Percentiles rank a stretch among this genome's conserved stretches.
Evolutionary conservation across 768 basidiomycete genomes (phyloP).

Genomic region (Boletellus ananiceps): DNA sequence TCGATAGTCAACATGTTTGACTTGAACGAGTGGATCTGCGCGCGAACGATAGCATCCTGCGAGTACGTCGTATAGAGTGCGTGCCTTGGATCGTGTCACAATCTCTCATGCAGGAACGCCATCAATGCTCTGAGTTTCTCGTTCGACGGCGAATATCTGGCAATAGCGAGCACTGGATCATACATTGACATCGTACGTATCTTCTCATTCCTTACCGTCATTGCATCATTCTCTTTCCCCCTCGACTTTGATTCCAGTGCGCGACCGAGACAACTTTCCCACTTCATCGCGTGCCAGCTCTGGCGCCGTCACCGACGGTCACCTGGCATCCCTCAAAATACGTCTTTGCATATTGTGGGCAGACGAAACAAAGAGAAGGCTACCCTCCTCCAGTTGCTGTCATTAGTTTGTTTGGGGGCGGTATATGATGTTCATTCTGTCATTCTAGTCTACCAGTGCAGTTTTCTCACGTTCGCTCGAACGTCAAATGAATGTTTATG

Average conservation of each 20-base stretch:
- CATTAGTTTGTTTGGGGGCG: slow-evolving; percentile 67
- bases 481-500: not conserved
- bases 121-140: slow-evolving; percentile 78
- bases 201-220: not conserved
- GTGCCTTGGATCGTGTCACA: not conserved
- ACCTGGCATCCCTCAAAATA: slow-evolving; percentile 81
- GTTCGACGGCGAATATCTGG: slow-evolving; percentile 78
- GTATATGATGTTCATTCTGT: slow-evolving; percentile 20
- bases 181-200: slow-evolving; percentile 76
- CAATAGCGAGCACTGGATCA: slow-evolving; percentile 63
- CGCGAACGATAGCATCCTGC: slow-evolving; percentile 71
- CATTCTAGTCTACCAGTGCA: not conserved
- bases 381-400: slow-evolving; percentile 61
- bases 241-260: slow-evolving; percentile 42
- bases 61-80: slow-evolving; percentile 49
- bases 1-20: slow-evolving; percentile 84
- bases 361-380: slow-evolving; percentile 62
- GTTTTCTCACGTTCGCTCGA: not conserved
- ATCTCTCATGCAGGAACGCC: slow-evolving; percentile 46
- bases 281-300: slow-evolving; percentile 69
- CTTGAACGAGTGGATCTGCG: slow-evolving; percentile 73
- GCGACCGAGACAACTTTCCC: slow-evolving; percentile 73
- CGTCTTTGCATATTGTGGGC: slow-evolving; percentile 78
- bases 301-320: slow-evolving; percentile 70
- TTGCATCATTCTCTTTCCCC: not conserved